Evolutionary conservation across 495 filamentous ascomycete species (phyloP).

Genomic region (Aspergillus affinis): DNA sequence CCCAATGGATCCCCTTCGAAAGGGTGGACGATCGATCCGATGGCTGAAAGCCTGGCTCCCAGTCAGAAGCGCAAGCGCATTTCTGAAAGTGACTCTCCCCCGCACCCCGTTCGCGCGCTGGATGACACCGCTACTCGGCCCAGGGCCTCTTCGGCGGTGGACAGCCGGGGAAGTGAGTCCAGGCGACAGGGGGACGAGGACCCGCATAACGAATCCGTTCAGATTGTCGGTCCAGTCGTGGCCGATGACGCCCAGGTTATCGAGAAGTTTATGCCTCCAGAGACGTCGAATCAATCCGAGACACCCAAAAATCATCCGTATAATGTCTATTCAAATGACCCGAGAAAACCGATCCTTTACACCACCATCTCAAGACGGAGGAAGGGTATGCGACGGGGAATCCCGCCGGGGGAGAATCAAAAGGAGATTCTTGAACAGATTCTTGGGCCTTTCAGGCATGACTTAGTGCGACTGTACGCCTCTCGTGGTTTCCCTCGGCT

Average conservation of each 20-base stretch:
- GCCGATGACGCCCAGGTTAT: slow-evolving; percentile 54
- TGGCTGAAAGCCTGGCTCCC: slow-evolving; percentile 19
- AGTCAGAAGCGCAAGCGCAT: slow-evolving; percentile 45
- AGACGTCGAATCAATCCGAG: slow-evolving; percentile 36
- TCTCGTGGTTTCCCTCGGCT: slow-evolving; percentile 3
- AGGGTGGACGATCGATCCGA: slow-evolving; percentile 30
- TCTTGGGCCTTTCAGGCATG: slow-evolving; percentile 50
- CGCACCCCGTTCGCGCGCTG: slow-evolving; percentile 15
- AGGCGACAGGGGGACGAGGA: slow-evolving; percentile 39
- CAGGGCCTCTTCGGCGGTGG: slow-evolving; percentile 29
- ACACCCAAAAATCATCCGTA: slow-evolving; percentile 46
- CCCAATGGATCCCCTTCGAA: slow-evolving; percentile 29
- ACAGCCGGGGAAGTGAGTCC: slow-evolving; percentile 35
- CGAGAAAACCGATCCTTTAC: slow-evolving; percentile 48
- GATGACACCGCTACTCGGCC: slow-evolving; percentile 30
- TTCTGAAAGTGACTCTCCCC: slow-evolving; percentile 25
- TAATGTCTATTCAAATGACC: slow-evolving; percentile 51
- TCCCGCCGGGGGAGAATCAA: slow-evolving; percentile 52
- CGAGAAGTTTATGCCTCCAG: slow-evolving; percentile 50
- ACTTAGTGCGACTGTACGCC: slow-evolving; percentile 51
- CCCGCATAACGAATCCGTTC: slow-evolving; percentile 47
- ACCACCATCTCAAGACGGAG: slow-evolving; percentile 47
- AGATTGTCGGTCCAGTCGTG: slow-evolving; percentile 52
- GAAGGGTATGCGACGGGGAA: slow-evolving; percentile 46
- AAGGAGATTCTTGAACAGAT: slow-evolving; percentile 56